A percentile compares a stretch with the other conserved stretches of the same genome.
Conservation (phyloP, 805 yeast genomes). For the Ogataea pilisensis region DNA sequence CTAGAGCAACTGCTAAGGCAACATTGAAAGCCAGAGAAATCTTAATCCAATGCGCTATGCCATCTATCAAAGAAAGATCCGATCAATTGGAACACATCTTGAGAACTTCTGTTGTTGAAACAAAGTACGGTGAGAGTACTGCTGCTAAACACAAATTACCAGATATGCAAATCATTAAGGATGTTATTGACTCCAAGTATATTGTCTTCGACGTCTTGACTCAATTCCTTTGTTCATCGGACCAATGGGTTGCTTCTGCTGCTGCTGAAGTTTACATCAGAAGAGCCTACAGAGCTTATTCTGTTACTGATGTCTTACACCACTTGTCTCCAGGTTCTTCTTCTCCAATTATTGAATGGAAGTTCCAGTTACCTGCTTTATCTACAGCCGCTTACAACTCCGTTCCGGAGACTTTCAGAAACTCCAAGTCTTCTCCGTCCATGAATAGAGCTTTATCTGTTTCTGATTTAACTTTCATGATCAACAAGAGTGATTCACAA, state of each 20-base stretch:
- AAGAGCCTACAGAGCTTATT: conserved; percentile 95
- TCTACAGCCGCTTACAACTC: conserved; percentile 72
- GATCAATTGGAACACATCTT: conserved; percentile 96
- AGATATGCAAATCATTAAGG: conserved; percentile 71
- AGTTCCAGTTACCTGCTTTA: conserved; percentile 76
- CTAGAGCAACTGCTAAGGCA: conserved; percentile 88
- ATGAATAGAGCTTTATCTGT: conserved; percentile 89
- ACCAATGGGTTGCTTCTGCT: conserved; percentile 88
- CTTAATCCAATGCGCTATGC: conserved; percentile 92
- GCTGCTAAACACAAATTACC: conserved; percentile 77
- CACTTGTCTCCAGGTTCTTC: conserved; percentile 42
- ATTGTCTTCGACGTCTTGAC: conserved; percentile 94
- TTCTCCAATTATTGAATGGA: conserved; percentile 79
- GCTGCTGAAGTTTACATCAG: conserved; percentile 96
- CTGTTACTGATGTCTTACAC: conserved; percentile 71
- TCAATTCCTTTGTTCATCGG: conserved; percentile 79
- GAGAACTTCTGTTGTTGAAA: conserved; percentile 84
- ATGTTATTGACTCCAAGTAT: conserved; percentile 93
- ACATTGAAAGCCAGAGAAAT: conserved; percentile 95
- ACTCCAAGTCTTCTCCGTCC: conserved; percentile 32
- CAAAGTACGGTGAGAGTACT: conserved; percentile 79
- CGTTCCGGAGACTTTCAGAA: conserved; percentile 45
- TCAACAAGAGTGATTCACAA: conserved; percentile 60
- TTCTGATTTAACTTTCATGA: conserved; percentile 84
- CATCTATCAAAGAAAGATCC: conserved; percentile 92